Evolutionary conservation across 768 basidiomycete genomes (phyloP), one percentile per base, ranked within the genome.

Genomic region (Lentinus tigrinus): DNA sequence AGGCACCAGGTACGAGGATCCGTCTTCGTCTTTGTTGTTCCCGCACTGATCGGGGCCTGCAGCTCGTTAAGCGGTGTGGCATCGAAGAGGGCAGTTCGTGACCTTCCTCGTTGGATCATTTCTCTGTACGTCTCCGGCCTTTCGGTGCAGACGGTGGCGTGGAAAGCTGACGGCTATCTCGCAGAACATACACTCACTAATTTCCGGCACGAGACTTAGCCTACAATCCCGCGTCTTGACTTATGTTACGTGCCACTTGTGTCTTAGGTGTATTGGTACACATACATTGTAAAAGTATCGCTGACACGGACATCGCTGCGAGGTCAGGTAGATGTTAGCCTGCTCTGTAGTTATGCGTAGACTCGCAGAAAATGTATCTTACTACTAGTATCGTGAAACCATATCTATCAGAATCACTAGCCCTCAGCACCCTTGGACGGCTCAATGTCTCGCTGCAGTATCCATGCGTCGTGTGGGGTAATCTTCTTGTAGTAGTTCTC

Each of bases 401-500:
- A 17, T 19, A 51, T 19, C 36, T 28, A 24, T 23, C 59, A 31
- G 31, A 27, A 31, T 61, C 60, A 57, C 24, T 53, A 49, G 50
- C 50, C 46, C 31, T 57, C 60, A 13, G 47, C 26, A 5, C 43
- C 44, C 23, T 24, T 46, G 17, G 48, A n/a, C 8, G 44, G 47
- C 26, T 73, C 62, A 59, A 87, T 74, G 49, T 67, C 70, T 69
- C 81, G 85, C 74, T 95, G 89, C 51, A 95, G 79, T 58, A 95
- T 77, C 93, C 93, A 95, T 21, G 93, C 93, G 67, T 88, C 89
- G 61, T 82, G 83, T 24, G 93, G 93, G 27, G 73, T 77, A 56
- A 95, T 91, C 72, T 92, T 95, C 74, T 92, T 93, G 83, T 95
- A 95, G 74, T 95, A 95, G 60, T 84, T 80, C 66, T 87, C 76